Evolutionary conservation across 495 filamentous ascomycete species (phyloP).

Genomic region (Ramalina intermedia): DNA sequence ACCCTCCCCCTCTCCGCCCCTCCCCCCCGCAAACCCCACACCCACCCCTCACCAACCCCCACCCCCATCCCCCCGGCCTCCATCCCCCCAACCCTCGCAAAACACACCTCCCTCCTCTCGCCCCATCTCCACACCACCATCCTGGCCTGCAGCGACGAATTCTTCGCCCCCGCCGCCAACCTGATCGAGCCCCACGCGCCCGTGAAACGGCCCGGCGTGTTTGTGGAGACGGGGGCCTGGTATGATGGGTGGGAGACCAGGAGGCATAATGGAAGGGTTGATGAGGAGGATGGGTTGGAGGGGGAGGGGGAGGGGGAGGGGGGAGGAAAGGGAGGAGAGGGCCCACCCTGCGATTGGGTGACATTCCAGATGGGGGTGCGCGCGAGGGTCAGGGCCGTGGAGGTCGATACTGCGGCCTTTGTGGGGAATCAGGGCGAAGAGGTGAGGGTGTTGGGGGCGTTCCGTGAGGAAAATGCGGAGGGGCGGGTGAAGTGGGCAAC

Average conservation of each 20-base stretch:
- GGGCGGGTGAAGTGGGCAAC: slow-evolving; percentile 50
- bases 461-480: slow-evolving; percentile 32
- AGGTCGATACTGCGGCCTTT: slow-evolving; percentile 80
- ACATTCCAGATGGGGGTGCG: slow-evolving; percentile 52
- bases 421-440: slow-evolving; percentile 76
- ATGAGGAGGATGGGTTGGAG: slow-evolving; percentile 20
- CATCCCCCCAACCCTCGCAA: slow-evolving; percentile 53
- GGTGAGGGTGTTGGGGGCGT: slow-evolving; percentile 68
- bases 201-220: slow-evolving; percentile 64
- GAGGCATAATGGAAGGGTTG: slow-evolving; percentile 51
- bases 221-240: slow-evolving; percentile 79
- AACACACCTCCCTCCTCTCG: slow-evolving; percentile 46
- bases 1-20: slow-evolving; percentile 16
- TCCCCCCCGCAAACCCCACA: slow-evolving; percentile 12
- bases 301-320: no score
- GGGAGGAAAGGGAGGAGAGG: no score
- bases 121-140: slow-evolving; percentile 57
- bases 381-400: slow-evolving; percentile 61
- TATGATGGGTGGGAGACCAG: slow-evolving; percentile 94
- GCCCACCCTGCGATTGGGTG: slow-evolving; percentile 87
- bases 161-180: slow-evolving; percentile 73
- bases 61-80: slow-evolving; percentile 30
- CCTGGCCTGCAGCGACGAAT: slow-evolving; percentile 71
- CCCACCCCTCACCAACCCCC: slow-evolving; percentile 5
- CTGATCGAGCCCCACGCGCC: slow-evolving; percentile 62